Evolutionary conservation across 805 yeast genomes (phyloP).

Genomic region (Candida easanensis): DNA sequence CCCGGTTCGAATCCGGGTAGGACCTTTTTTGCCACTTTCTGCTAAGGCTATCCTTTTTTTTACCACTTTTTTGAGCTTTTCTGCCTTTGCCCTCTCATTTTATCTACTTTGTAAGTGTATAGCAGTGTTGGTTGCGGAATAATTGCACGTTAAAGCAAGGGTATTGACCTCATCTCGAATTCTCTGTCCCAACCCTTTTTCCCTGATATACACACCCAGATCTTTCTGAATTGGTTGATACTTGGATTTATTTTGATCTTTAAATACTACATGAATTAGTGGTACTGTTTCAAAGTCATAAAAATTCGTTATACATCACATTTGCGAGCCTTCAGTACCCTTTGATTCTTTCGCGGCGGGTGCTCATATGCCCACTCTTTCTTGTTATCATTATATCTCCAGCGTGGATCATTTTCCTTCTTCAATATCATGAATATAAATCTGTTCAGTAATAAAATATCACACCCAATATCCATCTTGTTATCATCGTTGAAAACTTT

Average conservation of each 20-base stretch:
- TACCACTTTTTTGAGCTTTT: neutral
- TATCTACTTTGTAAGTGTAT: no score
- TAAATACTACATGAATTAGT: no score
- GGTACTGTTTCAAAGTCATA: no score
- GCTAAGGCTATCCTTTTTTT: neutral
- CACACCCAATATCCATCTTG: constrained; percentile 2
- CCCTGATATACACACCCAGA: no score
- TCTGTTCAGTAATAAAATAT: constrained; percentile 3
- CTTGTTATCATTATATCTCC: constrained; percentile 9
- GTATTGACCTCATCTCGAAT: no score
- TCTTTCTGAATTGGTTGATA: no score
- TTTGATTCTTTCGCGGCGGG: neutral
- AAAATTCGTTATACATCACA: no score
- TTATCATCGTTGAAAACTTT: constrained; percentile 5
- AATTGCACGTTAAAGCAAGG: no score
- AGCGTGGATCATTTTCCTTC: constrained; percentile 3
- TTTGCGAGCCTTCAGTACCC: constrained; percentile 3
- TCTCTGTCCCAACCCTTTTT: no score
- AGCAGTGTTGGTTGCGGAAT: no score
- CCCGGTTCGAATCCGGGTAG: constrained; percentile 35
- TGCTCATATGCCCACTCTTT: constrained; percentile 12
- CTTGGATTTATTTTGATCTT: no score
- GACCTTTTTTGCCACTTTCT: constrained; percentile 26
- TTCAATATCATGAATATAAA: constrained; percentile 8
- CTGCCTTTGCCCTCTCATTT: no score